Base-by-base conservation (phyloP, 192 early-diverging fungal genomes). In the Rhizophagus clarus region DNA sequence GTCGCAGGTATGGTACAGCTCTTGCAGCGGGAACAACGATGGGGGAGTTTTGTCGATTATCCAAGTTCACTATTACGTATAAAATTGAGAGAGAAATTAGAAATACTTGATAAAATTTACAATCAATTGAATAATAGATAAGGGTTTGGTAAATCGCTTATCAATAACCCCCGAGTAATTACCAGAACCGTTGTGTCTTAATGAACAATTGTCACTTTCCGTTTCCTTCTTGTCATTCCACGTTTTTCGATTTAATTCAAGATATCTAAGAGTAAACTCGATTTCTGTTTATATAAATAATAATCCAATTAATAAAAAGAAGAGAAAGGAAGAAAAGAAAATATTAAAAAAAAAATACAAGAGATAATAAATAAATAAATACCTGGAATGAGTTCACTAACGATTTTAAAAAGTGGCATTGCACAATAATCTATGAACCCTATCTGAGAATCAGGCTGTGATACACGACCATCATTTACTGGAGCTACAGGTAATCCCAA, bases 341-440 rank as follows among this genome's bases (percentile, higher is more conserved):
- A 67, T 47, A n/a, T 77, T 28, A 26, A 64, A 77, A 66, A 29
- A 47, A 26, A 51, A 17, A 77, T 12, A 15, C 5, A 26, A 34
- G 24, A 24, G 47, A 60, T 28, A 20, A 69, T 14, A 29, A 47
- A 7, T 56, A 74, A n/a, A 45, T 47, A 56, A 79, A n/a, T 87
- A 87, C 86, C 86, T 76, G 85, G 85, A 74, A 87, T 81, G 9
- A 88, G 82, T 8, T 87, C 84, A 31, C 79, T 74, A 9, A 89
- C 85, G 24, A 79, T 82, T 47, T 77, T 69, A 76, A 90, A 90
- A 12, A 90, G 61, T 37, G 87, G 87, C 79, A 89, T 82, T 1
- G 88, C 88, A 77, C 89, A 84, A 22, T 80, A 82, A 40, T 87
- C 81, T 62, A 90, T 90, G 47, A 90, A 90, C 3, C 83, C 82